A percentile compares a stretch with the other conserved stretches of the same genome.
These are phyloP conservation scores for Syzygium aqueum DNA, from an alignment of 345 rosid genomes.

Conservation along the genomic window DNA sequence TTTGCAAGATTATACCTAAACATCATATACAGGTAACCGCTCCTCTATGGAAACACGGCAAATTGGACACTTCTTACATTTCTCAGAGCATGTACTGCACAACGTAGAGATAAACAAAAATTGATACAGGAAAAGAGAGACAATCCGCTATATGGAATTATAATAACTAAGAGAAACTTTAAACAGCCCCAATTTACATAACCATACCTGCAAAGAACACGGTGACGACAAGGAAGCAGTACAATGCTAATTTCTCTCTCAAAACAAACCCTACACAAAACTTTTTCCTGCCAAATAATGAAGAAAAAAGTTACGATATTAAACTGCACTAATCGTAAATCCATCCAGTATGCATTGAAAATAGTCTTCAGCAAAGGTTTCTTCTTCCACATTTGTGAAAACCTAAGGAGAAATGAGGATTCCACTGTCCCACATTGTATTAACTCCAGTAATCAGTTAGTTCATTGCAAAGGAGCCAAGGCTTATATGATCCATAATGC, in stretches of 20 bases:
- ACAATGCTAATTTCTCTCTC: constrained; percentile 86
- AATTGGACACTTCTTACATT: constrained; percentile 89
- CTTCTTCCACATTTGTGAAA: background rate
- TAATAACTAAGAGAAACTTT: background rate
- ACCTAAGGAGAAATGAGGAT: background rate
- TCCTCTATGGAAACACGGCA: constrained; percentile 72
- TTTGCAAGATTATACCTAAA: constrained; percentile 18
- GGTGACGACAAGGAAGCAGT: constrained; percentile 93
- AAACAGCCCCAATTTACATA: background rate
- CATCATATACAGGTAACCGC: constrained; percentile 84
- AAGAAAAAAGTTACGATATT: background rate
- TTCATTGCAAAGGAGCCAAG: background rate
- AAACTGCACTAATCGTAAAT: background rate
- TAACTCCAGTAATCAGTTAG: background rate
- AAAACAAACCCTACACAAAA: constrained; percentile 86
- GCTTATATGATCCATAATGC: background rate
- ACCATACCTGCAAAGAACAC: constrained; percentile 78
- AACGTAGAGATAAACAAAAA: background rate
- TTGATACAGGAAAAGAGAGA: background rate
- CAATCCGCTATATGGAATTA: background rate
- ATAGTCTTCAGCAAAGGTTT: background rate
- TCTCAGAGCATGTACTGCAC: constrained; percentile 81
- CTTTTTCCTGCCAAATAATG: constrained; percentile 63
- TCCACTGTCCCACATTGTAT: background rate
- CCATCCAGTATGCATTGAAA: background rate